Conservation (phyloP, 768 basidiomycete genomes). For the Amanita muscaria region DNA sequence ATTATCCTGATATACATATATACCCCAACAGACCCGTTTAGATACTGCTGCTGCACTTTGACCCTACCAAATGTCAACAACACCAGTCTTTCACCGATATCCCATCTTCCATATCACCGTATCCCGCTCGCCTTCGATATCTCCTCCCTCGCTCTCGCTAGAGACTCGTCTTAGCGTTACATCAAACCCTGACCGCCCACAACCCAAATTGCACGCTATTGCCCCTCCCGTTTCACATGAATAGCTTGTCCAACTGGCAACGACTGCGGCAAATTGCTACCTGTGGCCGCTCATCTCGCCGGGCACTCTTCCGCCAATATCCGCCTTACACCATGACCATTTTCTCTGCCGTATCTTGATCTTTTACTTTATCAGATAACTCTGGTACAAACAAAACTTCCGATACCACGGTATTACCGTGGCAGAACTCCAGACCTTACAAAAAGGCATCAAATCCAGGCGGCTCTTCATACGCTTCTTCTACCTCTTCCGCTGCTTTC, state of each 20-base stretch:
- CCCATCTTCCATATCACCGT: slow-evolving; percentile 10
- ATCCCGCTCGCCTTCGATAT: slow-evolving; percentile 22
- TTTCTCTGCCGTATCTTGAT: not conserved
- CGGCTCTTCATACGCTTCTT: slow-evolving; percentile 35
- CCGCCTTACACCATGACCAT: not conserved
- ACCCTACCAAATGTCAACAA: slow-evolving; percentile 20
- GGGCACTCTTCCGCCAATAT: slow-evolving; percentile 12
- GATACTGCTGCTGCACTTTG: slow-evolving; percentile 50
- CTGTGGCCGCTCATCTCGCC: slow-evolving; percentile 29
- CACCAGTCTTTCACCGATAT: slow-evolving; percentile 7
- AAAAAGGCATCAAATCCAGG: slow-evolving; percentile 21
- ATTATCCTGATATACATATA: slow-evolving; percentile 35
- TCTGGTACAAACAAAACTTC: slow-evolving; percentile 25
- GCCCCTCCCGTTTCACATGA: slow-evolving; percentile 13
- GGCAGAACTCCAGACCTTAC: slow-evolving; percentile 16
- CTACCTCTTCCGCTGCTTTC: slow-evolving; percentile 34
- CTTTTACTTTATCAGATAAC: slow-evolving; percentile 9
- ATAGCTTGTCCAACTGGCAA: slow-evolving; percentile 39
- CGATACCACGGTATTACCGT: slow-evolving; percentile 30
- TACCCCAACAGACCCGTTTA: no score
- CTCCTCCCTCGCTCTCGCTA: slow-evolving; percentile 17
- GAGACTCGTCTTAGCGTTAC: slow-evolving; percentile 42
- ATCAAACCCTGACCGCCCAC: no score
- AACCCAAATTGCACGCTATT: slow-evolving; percentile 22
- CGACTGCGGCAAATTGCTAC: slow-evolving; percentile 44